Conservation (phyloP, 345 rosid genomes). For the Dipteronia sinensis region DNA sequence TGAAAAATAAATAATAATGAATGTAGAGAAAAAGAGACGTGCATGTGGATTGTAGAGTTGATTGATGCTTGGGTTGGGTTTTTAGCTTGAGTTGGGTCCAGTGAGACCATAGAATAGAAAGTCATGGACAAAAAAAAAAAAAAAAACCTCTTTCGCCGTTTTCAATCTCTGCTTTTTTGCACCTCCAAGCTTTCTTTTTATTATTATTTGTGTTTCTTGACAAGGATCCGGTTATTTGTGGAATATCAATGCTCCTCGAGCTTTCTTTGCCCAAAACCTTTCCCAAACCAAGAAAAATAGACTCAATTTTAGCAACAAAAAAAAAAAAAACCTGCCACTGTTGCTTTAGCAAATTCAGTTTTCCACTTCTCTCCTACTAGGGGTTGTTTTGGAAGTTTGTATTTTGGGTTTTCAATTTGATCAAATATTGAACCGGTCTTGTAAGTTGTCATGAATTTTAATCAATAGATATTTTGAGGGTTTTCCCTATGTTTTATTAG, state of each 20-base stretch:
- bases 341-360: too few species aligned
- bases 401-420: background rate
- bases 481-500: background rate
- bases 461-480: background rate
- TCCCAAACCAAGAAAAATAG: background rate
- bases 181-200: background rate
- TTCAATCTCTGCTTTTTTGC: constrained; percentile 23
- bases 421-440: background rate
- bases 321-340: background rate
- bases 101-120: constrained; percentile 21
- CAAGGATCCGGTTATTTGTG: constrained; percentile 32
- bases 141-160: constrained; percentile 34
- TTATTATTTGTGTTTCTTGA: constrained; percentile 16
- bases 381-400: background rate
- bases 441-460: background rate
- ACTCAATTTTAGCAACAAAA: background rate
- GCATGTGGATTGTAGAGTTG: constrained; percentile 6
- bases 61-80: constrained; percentile 6
- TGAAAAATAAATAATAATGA: background rate
- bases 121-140: constrained; percentile 4
- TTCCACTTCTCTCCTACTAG: background rate
- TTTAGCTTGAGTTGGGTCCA: constrained; percentile 18
- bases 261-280: background rate
- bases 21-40: background rate
- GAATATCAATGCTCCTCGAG: constrained; percentile 22